Conservation (phyloP, 2,329 filamentous ascomycete species). For the Xylariaceae sp. region DNA sequence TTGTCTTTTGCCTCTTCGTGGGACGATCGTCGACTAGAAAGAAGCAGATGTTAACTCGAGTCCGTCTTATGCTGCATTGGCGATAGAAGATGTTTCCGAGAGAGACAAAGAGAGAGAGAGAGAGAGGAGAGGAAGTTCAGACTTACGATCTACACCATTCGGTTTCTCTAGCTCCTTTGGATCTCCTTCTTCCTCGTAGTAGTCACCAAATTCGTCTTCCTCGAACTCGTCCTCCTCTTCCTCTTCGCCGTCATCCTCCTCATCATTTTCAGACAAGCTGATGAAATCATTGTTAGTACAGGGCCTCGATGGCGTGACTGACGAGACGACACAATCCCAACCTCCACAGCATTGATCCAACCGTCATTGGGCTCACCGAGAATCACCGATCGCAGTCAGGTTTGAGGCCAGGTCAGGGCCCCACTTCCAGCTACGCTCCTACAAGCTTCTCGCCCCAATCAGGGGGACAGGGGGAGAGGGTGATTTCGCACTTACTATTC, state of each 20-base stretch:
- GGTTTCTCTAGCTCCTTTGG: constrained; percentile 27
- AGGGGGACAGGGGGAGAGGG: neutral
- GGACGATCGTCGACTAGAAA: constrained; percentile 25
- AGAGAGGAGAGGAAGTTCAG: too few species aligned
- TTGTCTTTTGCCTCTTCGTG: constrained; percentile 31
- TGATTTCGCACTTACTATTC: constrained; percentile 28
- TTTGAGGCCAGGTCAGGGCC: neutral
- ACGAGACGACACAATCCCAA: constrained; percentile 12
- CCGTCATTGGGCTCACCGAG: too few species aligned
- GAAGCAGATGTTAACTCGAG: constrained; percentile 7
- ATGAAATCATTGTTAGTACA: constrained; percentile 4
- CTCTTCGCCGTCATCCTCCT: constrained; percentile 29
- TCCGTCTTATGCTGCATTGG: constrained; percentile 1
- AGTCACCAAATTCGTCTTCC: too few species aligned
- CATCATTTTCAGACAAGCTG: constrained; percentile 30
- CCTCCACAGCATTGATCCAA: too few species aligned
- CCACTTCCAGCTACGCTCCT: neutral
- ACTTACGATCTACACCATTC: constrained; percentile 30
- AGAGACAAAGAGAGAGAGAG: neutral
- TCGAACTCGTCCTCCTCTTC: constrained; percentile 11
- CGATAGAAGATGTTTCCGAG: neutral
- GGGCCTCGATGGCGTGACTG: neutral
- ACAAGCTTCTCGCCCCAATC: neutral
- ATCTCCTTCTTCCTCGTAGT: constrained; percentile 27
- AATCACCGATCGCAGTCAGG: neutral